Evolutionary conservation across 1,284 basidiomycete species (phyloP).

Genomic region (Tilletia indica): DNA sequence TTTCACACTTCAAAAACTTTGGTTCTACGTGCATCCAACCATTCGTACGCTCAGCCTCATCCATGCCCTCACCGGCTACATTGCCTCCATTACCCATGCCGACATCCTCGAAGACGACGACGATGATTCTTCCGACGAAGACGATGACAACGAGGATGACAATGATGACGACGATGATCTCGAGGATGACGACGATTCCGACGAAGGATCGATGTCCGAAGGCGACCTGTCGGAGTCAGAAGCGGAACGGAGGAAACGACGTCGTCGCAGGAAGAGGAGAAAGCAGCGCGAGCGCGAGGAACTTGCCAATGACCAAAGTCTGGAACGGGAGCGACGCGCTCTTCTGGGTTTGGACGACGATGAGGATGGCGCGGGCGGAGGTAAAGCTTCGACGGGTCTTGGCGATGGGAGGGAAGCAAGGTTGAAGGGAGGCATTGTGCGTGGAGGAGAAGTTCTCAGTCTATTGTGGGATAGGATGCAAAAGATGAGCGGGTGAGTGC

Average conservation of each 20-base stretch:
- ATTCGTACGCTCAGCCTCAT: constrained; percentile 58
- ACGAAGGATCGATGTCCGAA: neutral
- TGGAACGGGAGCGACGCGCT: constrained; percentile 70
- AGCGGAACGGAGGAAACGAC: constrained; percentile 60
- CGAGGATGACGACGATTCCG: neutral
- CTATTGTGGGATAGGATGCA: constrained; percentile 53
- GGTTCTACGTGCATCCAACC: constrained; percentile 93
- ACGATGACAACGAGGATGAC: constrained; percentile 62
- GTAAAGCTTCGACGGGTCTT: constrained; percentile 27
- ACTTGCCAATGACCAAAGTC: constrained; percentile 15
- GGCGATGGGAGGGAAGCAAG: constrained; percentile 41
- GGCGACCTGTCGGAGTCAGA: constrained; percentile 60
- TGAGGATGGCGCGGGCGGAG: constrained; percentile 29
- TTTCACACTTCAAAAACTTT: constrained; percentile 91
- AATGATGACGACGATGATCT: constrained; percentile 62
- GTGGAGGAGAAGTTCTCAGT: constrained; percentile 52
- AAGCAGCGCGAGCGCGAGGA: constrained; percentile 11
- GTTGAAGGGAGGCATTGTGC: constrained; percentile 52
- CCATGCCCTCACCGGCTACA: constrained; percentile 47
- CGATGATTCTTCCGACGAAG: constrained; percentile 59
- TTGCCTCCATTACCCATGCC: constrained; percentile 51
- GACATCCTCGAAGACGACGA: constrained; percentile 48
- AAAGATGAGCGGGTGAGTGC: constrained; percentile 41
- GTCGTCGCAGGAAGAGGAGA: neutral
- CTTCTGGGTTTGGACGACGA: constrained; percentile 18